Percentiles rank a stretch among this genome's conserved stretches.
phyloP scores from a whole-genome alignment of 768 basidiomycete species.

The Leccinellum luteum region DNA sequence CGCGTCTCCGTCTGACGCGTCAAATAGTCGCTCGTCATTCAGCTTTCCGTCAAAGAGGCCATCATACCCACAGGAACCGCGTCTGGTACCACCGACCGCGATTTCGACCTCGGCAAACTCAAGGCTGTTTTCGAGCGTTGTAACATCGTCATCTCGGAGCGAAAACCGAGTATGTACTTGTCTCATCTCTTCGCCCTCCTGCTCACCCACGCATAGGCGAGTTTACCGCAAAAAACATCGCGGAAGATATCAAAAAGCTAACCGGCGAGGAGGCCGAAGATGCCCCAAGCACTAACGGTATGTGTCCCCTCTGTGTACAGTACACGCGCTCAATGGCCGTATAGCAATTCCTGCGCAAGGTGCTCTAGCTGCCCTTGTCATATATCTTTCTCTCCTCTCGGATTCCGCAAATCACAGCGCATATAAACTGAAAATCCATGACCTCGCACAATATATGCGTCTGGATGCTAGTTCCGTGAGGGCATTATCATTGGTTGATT shows the following conservation, averaged over 20 bases:
- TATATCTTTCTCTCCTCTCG: conserved; percentile 75
- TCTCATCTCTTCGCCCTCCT: not conserved
- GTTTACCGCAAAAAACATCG: conserved; percentile 75
- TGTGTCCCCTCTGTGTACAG: not conserved
- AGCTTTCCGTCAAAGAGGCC: conserved; percentile 96
- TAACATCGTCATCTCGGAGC: conserved; percentile 84
- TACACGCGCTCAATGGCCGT: conserved; percentile 23
- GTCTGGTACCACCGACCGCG: conserved; percentile 71
- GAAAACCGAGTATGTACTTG: conserved; percentile 68
- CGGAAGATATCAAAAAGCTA: conserved; percentile 64
- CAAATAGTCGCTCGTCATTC: conserved; percentile 84
- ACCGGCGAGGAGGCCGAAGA: conserved; percentile 29
- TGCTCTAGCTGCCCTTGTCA: conserved; percentile 76
- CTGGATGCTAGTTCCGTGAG: conserved; percentile 92
- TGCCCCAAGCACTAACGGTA: conserved; percentile 12
- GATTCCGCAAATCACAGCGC: conserved; percentile 77
- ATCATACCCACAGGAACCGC: conserved; percentile 75
- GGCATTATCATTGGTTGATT: conserved; percentile 83
- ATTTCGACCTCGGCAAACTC: conserved; percentile 86
- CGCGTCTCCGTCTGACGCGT: not conserved
- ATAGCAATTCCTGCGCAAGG: conserved; percentile 70
- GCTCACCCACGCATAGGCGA: conserved; percentile 53
- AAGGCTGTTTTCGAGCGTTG: conserved; percentile 87
- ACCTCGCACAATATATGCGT: conserved; percentile 92
- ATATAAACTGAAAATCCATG: conserved; percentile 82